Conservation (phyloP, 1,284 basidiomycete genomes). For the Gymnopus androsaceus region DNA sequence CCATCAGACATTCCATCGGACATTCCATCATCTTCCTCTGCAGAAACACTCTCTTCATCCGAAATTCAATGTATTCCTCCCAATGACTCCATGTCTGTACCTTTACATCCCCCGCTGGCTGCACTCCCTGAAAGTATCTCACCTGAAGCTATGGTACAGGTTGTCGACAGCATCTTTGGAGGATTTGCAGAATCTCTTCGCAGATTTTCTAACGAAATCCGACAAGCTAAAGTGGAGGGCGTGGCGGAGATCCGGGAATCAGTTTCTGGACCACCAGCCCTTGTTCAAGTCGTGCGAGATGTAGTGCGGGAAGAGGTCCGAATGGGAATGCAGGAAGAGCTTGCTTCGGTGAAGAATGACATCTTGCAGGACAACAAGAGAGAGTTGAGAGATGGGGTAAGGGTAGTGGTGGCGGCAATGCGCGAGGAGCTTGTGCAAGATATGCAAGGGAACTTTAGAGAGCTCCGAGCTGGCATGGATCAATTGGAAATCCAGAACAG, state of each 20-base stretch:
- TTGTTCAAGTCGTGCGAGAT: not conserved
- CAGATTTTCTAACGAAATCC: conserved; percentile 5
- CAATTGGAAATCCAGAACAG: not conserved
- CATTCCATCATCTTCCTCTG: no score
- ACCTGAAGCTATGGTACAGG: not conserved
- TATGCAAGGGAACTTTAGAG: not conserved
- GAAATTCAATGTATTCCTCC: not conserved
- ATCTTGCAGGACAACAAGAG: not conserved
- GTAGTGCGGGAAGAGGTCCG: not conserved
- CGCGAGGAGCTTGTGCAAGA: not conserved
- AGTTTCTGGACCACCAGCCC: not conserved
- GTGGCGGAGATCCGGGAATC: not conserved
- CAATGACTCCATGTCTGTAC: not conserved
- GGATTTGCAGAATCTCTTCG: conserved; percentile 6
- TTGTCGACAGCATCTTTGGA: conserved; percentile 6
- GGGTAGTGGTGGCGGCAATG: conserved; percentile 3
- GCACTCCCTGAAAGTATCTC: not conserved
- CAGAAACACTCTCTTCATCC: no score
- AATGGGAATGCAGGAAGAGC: not conserved
- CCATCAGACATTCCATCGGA: no score
- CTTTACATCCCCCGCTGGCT: not conserved
- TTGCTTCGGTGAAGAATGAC: not conserved
- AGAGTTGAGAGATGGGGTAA: conserved; percentile 2
- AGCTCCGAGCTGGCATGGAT: not conserved
- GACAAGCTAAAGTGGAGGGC: not conserved